These are phyloP conservation scores for Monosporascus sp. DNA, from an alignment of 2,329 filamentous ascomycete genomes.

Conservation along the genomic window DNA sequence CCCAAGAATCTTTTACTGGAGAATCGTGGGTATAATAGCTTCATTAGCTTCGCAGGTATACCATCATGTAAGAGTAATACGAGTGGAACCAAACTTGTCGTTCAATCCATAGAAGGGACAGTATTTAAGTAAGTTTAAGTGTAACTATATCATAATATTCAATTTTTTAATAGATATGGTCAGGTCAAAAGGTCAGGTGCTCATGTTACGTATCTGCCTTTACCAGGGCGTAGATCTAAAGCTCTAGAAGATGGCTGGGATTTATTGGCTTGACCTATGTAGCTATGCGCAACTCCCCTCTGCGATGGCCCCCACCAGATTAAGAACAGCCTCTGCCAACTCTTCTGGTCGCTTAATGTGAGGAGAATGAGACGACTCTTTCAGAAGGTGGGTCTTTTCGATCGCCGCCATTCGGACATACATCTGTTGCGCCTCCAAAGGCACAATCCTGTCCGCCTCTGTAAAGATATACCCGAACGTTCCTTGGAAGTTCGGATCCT, in stretches of 20 bases:
- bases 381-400: not conserved
- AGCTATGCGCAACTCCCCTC: not conserved
- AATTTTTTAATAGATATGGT: no score
- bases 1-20: no score
- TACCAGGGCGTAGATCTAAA: not conserved
- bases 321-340: not conserved
- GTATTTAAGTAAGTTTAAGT: no score
- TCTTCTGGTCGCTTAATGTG: not conserved
- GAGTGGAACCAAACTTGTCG: no score
- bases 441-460: not conserved
- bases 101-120: no score
- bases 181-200: no score
- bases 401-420: not conserved
- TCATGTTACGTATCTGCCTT: not conserved
- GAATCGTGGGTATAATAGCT: no score
- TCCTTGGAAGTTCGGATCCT: not conserved
- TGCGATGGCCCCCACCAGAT: not conserved
- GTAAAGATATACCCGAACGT: conserved; percentile 1
- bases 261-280: not conserved
- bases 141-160: no score
- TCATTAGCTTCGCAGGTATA: no score
- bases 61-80: no score
- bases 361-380: conserved; percentile 1
- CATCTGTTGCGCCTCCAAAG: not conserved
- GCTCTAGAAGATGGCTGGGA: not conserved